A percentile compares a stretch with the other conserved stretches of the same genome.
Evolutionary conservation across 2,329 filamentous ascomycete species (phyloP).

Genomic region (Penicillium sp.): DNA sequence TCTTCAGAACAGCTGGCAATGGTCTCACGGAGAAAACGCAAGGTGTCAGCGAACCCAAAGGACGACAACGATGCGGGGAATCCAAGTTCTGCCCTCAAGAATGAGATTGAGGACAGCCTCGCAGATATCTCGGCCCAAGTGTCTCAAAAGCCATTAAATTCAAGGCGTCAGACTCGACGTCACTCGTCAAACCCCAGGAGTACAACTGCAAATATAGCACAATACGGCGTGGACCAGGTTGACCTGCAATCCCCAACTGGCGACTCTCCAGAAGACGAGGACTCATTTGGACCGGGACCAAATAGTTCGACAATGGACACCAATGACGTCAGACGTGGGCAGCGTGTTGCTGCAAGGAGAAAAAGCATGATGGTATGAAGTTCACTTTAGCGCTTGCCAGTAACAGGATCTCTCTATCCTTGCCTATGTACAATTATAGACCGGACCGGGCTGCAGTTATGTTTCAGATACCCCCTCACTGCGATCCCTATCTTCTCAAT

Average conservation of each 20-base stretch:
- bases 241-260: constrained; percentile 2
- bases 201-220: constrained; percentile 2
- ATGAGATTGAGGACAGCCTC: constrained; percentile 5
- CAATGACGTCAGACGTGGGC: constrained; percentile 17
- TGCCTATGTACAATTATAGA: constrained; percentile 15
- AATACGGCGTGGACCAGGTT: constrained; percentile 3
- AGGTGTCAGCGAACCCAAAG: constrained; percentile 20
- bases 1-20: constrained; percentile 17
- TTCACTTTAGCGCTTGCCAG: background rate
- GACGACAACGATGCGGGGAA: background rate
- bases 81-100: background rate
- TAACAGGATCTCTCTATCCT: background rate
- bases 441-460: constrained; percentile 10
- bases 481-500: background rate
- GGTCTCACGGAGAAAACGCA: constrained; percentile 28
- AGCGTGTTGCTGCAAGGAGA: constrained; percentile 29
- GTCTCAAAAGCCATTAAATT: constrained; percentile 4
- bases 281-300: constrained; percentile 5
- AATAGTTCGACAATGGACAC: background rate
- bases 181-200: constrained; percentile 28
- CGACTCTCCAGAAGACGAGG: constrained; percentile 10
- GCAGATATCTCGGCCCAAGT: constrained; percentile 4
- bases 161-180: constrained; percentile 23
- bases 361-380: constrained; percentile 37
- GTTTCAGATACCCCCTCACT: constrained; percentile 21